phyloP scores from a whole-genome alignment of 768 basidiomycete species.

The Cystoderma amianthinum region DNA sequence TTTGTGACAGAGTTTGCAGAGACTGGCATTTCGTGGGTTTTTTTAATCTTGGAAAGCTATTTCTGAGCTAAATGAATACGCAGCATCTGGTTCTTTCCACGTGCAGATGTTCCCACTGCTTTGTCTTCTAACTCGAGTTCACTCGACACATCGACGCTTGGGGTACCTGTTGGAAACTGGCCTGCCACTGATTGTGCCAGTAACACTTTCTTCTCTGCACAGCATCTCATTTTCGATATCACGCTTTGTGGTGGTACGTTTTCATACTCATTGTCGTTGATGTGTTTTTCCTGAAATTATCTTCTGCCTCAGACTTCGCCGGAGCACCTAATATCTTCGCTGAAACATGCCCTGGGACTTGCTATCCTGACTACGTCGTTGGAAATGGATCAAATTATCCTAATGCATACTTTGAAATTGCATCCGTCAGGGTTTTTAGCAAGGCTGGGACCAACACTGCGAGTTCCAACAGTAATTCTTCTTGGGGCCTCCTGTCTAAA shows the following conservation, averaged over 20 bases:
- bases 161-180: constrained; percentile 68
- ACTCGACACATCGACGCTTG: constrained; percentile 49
- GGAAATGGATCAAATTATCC: constrained; percentile 55
- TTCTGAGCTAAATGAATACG: constrained; percentile 1
- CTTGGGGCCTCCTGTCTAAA: neutral
- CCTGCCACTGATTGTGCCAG: constrained; percentile 48
- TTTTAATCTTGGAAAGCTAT: neutral
- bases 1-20: constrained; percentile 69
- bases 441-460: constrained; percentile 12
- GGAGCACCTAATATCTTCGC: constrained; percentile 44
- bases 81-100: constrained; percentile 62
- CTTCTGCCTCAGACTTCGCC: constrained; percentile 33
- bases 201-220: constrained; percentile 47
- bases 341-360: constrained; percentile 56
- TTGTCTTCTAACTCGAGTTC: constrained; percentile 42
- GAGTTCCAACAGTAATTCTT: neutral
- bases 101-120: constrained; percentile 37
- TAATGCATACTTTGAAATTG: constrained; percentile 69
- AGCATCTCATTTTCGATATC: constrained; percentile 68
- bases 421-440: constrained; percentile 33
- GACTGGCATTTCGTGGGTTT: constrained; percentile 54
- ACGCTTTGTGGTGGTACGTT: constrained; percentile 56
- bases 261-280: too few relatives aligned
- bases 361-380: constrained; percentile 67
- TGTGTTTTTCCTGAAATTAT: too few relatives aligned